Evolutionary conservation across 2,329 filamentous ascomycete genomes (phyloP), one percentile per base, ranked within the genome.

Genomic region (Coniochaeta ligniaria): DNA sequence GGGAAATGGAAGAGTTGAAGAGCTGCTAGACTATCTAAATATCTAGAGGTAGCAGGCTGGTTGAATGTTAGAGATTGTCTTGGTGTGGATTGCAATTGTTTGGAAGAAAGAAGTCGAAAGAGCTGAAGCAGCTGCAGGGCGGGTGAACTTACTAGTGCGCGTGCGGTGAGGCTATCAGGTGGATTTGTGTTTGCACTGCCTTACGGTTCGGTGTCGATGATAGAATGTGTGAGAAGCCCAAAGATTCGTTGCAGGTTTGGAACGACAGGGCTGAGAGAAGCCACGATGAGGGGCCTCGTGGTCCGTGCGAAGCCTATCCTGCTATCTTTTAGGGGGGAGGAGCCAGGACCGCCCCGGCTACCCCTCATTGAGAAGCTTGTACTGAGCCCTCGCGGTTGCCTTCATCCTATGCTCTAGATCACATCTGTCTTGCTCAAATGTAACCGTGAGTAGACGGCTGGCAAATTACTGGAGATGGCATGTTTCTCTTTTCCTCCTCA

Each of bases 151-250:
- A 57, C 54, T 57, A 55, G 26, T 57, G 31, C 2, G 28, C 47
- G 54, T 22, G 5, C 5, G 28, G 31, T 38, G 35, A 57, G 54
- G 54, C 54, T 57, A 22, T 38, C 54, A 17, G 17, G 54, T 57
- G 54, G 54, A 31, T 57, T 8, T 28, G 9, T 4, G 22, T 31
- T 52, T 64, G 60, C 62, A 58, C 60, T 59, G 60, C 63, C 61
- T 63, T 63, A 60, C 45, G 60, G 54, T 45, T 41, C 58, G 38
- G 57, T 64, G 66, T 64, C 63, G 64, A 67, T 72, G 72, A 57
- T 57, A 57, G 76, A 78, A 78, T 69, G 73, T 73, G 68, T 71
- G 71, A 76, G 76, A 78, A 78, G 73, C 71, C 68, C 67, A 75
- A 75, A 75, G 74, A 75, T 72, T 64, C 66, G 62, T 63, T 52